Base-by-base conservation (phyloP, 140 eudicot species). In the Flaveria floridana region DNA sequence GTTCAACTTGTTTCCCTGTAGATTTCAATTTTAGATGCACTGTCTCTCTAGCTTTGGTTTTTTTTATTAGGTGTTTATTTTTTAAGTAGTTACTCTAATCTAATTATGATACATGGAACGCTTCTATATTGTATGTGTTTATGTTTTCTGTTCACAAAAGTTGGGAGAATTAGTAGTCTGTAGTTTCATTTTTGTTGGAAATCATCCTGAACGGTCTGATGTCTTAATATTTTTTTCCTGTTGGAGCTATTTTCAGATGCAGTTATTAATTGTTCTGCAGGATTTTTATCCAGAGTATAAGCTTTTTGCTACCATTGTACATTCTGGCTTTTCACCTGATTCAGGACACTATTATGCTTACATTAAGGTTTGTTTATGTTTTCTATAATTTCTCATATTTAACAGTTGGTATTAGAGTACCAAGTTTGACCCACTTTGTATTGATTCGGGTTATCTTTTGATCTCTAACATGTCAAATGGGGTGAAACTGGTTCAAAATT, bases 331-430 rank as follows among this genome's bases (percentile, higher is more conserved):
- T 72, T 90, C 97, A 44, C 95, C 97, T 3, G 97, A 94, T 84
- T 90, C 99, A 48, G 99, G 99, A 55, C 99, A 94, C 83, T 94
- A 91, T 79, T 94, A 91, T 72, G 97, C 99, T 39, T 94, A 88
- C 82, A 87, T 94, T 83, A 94, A 94, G 99, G 97, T 94, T 69
- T 63, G 50, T 56, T 14, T 68, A 41, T 51, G 4, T 61, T 44
- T 56, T 65, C 59, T 68, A 67, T 55, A 41, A 15, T 53, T 69
- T 51, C 0, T 72, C 58, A 59, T 56, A 57, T 58, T 61, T 67
- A 57, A 48, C 42, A 50, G 6, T 84, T 42, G 18, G 21, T 65
- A n/a, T 70, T 28, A 9, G 37, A 15, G 30, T 66, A 3, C 55
- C 42, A 42, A 15, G 18, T 57, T 59, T 9, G 23, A 73, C 70